These are phyloP conservation scores for Neurospora sp. DNA, from an alignment of 495 filamentous ascomycete species.

Conservation along the genomic window DNA sequence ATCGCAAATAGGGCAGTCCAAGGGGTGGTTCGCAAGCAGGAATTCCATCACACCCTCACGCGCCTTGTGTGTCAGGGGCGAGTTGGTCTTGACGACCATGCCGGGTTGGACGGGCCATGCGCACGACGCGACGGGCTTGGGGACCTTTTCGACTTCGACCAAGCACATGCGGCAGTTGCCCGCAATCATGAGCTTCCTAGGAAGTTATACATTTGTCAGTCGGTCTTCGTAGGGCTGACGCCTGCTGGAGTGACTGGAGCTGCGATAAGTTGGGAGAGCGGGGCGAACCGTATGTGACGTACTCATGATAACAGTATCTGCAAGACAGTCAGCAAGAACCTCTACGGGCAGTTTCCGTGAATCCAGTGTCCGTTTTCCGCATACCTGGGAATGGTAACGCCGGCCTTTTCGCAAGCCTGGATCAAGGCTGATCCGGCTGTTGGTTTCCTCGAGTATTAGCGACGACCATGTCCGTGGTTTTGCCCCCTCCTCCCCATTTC, in stretches of 20 bases:
- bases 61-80: conserved; percentile 90
- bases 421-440: conserved; percentile 86
- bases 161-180: conserved; percentile 99
- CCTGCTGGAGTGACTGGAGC: conserved; percentile 5
- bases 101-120: conserved; percentile 97
- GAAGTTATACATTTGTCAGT: conserved; percentile 25
- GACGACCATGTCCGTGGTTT: background rate
- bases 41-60: conserved; percentile 99
- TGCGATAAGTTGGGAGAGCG: conserved; percentile 1
- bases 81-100: conserved; percentile 98
- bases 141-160: conserved; percentile 90
- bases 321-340: conserved; percentile 28
- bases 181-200: conserved; percentile 91
- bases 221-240: background rate
- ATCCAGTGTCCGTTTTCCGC: conserved; percentile 5
- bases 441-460: conserved; percentile 11
- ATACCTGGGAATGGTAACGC: conserved; percentile 76
- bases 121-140: conserved; percentile 96
- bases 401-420: conserved; percentile 97
- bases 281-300: conserved; percentile 21
- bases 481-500: background rate
- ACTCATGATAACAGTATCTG: conserved; percentile 99
- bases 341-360: background rate
- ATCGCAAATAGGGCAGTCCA: conserved; percentile 97
- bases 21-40: conserved; percentile 88